Evolutionary conservation across 371 early-diverging fungal genomes (phyloP), one percentile per base, ranked within the genome.

Genomic region (Circinella umbellata): DNA sequence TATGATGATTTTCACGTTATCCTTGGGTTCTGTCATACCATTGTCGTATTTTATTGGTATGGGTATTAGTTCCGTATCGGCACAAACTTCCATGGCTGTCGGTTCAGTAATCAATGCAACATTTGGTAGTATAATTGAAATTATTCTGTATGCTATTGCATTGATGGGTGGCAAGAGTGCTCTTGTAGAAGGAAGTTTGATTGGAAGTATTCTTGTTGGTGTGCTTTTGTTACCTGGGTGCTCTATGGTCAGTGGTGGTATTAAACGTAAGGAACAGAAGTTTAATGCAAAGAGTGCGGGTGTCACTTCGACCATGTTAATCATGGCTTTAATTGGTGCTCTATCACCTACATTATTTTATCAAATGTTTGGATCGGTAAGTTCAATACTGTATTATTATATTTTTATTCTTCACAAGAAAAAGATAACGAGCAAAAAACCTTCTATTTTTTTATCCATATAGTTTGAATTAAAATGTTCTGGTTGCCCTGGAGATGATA

Each of bases 21-120:
- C 95, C 15, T 80, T 98, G 39, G 81, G 91, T 15, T 92, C 95
- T 3, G 94, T 95, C 3, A 89, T 98, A 37, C 99, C 99, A 1
- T 79, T 98, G 8, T 92, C 97, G 3, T 98, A 97, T 76, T 94
- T 98, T 73, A 97, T 98, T 77, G 99, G 98, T 46, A 95, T 95
- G 93, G 96, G 94, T 6, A 97, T 98, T 51, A 92, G 96, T 46
- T 94, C 95, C 15, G 97, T 98, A 70, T 94, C 95, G 15, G 96
- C 98, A 27, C 96, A 98, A 76, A 94, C 95, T n/a, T 93, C 93
- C 27, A 81, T 96, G 71, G 94, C 92, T 10, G 77, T 98, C 73
- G 98, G 98, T 49, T 95, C 98, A 0, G 97, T 98, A 48, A 93
- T 98, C 76, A 98, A 98, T 76, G 98, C 99, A 7, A 95, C 99